Conservation (phyloP, 192 early-diverging fungal genomes). For the Coemansia sp. region DNA sequence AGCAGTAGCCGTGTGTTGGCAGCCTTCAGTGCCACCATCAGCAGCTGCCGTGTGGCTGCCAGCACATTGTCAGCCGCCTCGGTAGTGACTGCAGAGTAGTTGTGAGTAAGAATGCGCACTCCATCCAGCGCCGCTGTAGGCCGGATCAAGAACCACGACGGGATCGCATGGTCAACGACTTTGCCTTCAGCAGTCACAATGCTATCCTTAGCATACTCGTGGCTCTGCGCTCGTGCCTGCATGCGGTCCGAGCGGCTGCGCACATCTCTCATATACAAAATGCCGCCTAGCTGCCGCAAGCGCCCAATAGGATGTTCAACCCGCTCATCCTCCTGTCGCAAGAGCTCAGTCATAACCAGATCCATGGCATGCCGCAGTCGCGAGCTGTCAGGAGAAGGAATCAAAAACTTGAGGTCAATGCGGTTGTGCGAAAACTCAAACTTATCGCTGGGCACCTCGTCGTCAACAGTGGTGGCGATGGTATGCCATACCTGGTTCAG, state of each 20-base stretch:
- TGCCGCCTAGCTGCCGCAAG: constrained; percentile 24
- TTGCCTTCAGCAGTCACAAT: constrained; percentile 1
- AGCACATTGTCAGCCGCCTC: constrained; percentile 46
- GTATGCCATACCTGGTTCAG: constrained; percentile 54
- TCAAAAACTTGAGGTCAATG: constrained; percentile 34
- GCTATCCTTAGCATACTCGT: constrained; percentile 24
- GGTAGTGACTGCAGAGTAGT: constrained; percentile 43
- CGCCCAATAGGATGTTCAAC: constrained; percentile 24
- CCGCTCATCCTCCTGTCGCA: constrained; percentile 19
- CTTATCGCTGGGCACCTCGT: constrained; percentile 36
- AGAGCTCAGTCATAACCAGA: constrained; percentile 40
- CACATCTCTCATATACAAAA: constrained; percentile 49
- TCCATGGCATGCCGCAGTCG: constrained; percentile 35
- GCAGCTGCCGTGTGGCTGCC: constrained; percentile 44
- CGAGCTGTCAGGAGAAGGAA: constrained; percentile 17
- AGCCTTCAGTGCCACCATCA: constrained; percentile 44
- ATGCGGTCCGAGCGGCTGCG: constrained; percentile 44
- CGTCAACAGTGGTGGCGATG: constrained; percentile 46
- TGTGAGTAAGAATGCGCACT: constrained; percentile 51
- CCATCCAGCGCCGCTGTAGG: constrained; percentile 36
- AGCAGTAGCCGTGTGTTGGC: constrained; percentile 51
- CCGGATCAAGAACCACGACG: constrained; percentile 53
- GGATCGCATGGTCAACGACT: constrained; percentile 32
- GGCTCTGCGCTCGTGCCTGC: constrained; percentile 7
- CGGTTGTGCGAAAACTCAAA: constrained; percentile 52